Evolutionary conservation across 1,284 basidiomycete species (phyloP), one percentile per base, ranked within the genome.

Genomic region (Cryptococcus depauperatus): DNA sequence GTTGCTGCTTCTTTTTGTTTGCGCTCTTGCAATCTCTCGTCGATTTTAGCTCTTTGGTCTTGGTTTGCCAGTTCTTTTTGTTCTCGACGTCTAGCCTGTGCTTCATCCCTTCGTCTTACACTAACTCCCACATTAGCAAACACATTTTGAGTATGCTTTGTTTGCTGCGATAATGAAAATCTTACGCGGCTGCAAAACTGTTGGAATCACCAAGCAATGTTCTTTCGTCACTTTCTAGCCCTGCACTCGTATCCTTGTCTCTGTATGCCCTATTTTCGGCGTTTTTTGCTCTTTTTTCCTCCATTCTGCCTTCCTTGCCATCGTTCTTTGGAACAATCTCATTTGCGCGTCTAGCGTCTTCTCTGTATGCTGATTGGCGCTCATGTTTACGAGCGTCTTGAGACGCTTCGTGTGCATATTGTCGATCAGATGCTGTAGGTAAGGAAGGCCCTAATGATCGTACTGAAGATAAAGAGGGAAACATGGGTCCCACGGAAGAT

Each of bases 291-390:
- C 58, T 44, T 42, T 56, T 58, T 43, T 71, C 69, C 10, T 64
- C 69, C 39, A 69, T 56, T 45, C 62, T 66, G 19, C 67, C 68
- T 44, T 71, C 69, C 39, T 58, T 54, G 6, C 69, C 68, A 5
- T 54, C 54, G 3, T 46, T 29, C n/a, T 54, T 53, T 1, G 69
- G 69, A 1, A 58, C 68, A 1, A 61, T 16, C 38, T 71, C 69
- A 35, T 69, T 62, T 1, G 66, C 68, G 10, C 56, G 52, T 9
- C 56, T 56, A 29, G 57, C 57, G 6, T 44, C 50, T 1, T 47
- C 38, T 32, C 48, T 56, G 0, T 52, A 46, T 2, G 54, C 48
- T 0, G 55, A 48, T 42, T 65, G 62, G 13, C 62, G 57, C 23
- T 57, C 59, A 0, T 47, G 37, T n/a, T 44, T 35, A 2, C 55